These are phyloP conservation scores for Alternaria arborescens DNA, from an alignment of 2,329 filamentous ascomycete genomes.

Conservation along the genomic window DNA sequence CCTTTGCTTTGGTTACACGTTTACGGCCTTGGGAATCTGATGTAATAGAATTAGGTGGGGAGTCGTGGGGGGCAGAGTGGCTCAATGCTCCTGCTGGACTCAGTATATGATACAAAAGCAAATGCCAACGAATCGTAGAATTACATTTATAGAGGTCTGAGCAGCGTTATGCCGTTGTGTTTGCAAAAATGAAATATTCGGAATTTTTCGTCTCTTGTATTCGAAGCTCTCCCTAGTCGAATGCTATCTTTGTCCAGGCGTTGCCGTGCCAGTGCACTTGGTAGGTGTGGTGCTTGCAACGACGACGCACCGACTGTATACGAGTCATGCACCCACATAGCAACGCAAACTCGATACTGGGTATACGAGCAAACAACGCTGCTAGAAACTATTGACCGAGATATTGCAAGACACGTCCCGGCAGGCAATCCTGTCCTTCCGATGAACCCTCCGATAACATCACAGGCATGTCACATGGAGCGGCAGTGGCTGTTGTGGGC, in stretches of 20 bases:
- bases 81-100: not conserved
- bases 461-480: slow-evolving; percentile 4
- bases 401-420: slow-evolving; percentile 1
- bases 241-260: not conserved
- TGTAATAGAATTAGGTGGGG: not conserved
- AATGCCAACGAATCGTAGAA: not conserved
- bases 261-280: not conserved
- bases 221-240: not conserved
- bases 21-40: slow-evolving; percentile 7
- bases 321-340: slow-evolving; percentile 1
- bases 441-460: slow-evolving; percentile 14
- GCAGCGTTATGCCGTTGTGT: not conserved
- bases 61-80: not conserved
- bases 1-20: not conserved
- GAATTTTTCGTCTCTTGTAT: not conserved
- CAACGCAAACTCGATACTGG: not conserved
- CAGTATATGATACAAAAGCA: not conserved
- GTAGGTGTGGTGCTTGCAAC: not conserved
- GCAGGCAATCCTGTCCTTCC: slow-evolving; percentile 1
- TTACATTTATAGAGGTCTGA: not conserved
- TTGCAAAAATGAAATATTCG: not conserved
- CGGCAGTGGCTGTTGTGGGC: slow-evolving; percentile 3
- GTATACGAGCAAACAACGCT: not conserved
- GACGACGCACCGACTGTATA: not conserved
- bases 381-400: not conserved